Evolutionary conservation across 306 rosid species (phyloP), one percentile per base, ranked within the genome.

Genomic region (Vachellia pachyceras): DNA sequence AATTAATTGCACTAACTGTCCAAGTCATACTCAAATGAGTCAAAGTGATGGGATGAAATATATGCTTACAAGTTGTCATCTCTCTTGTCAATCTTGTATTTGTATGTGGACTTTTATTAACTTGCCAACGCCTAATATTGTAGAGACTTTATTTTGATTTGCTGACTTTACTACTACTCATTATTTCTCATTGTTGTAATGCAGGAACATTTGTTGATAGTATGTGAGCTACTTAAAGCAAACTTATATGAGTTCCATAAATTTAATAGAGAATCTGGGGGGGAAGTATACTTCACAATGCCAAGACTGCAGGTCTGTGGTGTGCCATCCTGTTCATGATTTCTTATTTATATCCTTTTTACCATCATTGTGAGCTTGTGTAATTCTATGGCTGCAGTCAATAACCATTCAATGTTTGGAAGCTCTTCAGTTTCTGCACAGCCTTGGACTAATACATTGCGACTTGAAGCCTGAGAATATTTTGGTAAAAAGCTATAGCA

Each of bases 201-300:
- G 77, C 86, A 93, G 97, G 97, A 93, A 80, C 97, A 93, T 87
- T 77, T 93, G 86, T 83, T 93, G 72, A 93, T 93, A 86, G 97
- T 93, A 60, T 90, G 97, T 77, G 97, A 93, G 84, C 97, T 93
- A 80, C 92, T 93, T 65, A 93, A 93, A 86, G 97, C 97, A 71
- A 93, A 93, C 86, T 84, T 93, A 52, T 93, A 93, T 50, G 97
- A 93, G 83, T 93, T 93, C 82, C 97, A 93, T 86, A 93, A 93
- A 79, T 93, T 93, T 78, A 93, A 93, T 79, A 85, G 97, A 84
- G 97, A 93, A 90, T 91, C 97, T 49, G 97, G 97, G 69, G 97
- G 97, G 41, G 97, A 93, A 84, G 97, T 93, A 52, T 93, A 93
- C 92, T 93, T 93, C 82, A 93, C 97, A 35, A 93, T 93, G 97